These are phyloP conservation scores for Eucalyptus sideroxylon DNA, from an alignment of 345 rosid species.

Conservation along the genomic window DNA sequence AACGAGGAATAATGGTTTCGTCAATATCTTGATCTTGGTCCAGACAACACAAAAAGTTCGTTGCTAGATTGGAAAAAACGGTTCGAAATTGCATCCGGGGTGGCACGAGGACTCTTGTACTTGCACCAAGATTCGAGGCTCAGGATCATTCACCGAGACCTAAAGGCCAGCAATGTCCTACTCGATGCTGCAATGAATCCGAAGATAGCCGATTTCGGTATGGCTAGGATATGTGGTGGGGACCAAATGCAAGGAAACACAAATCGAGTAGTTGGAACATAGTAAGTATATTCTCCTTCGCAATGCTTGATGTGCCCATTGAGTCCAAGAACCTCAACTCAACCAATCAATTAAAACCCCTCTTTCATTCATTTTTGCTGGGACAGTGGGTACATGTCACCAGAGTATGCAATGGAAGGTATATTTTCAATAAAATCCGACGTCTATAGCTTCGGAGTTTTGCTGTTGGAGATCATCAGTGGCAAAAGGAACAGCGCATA, in stretches of 20 bases:
- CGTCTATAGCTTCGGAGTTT: constrained; percentile 55
- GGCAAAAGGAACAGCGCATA: constrained; percentile 24
- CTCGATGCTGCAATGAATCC: constrained; percentile 42
- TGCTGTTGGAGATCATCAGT: constrained; percentile 50
- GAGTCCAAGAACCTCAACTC: neutral
- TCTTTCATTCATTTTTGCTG: neutral
- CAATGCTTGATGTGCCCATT: neutral
- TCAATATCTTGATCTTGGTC: neutral
- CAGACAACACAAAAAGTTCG: neutral
- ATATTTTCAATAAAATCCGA: constrained; percentile 60
- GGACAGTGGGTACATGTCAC: constrained; percentile 74
- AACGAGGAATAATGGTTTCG: too few species aligned
- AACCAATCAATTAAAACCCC: neutral
- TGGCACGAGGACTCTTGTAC: constrained; percentile 65
- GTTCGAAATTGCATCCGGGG: constrained; percentile 34
- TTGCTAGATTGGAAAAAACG: constrained; percentile 42
- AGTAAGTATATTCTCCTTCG: constrained; percentile 17
- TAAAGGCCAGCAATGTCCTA: constrained; percentile 54
- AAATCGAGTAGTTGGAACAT: constrained; percentile 56
- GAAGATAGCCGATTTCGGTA: constrained; percentile 62
- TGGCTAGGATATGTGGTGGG: constrained; percentile 49
- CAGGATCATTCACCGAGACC: constrained; percentile 67
- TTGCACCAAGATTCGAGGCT: constrained; percentile 68
- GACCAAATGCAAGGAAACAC: constrained; percentile 44
- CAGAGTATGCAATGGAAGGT: constrained; percentile 64